Evolutionary conservation across 2,329 filamentous ascomycete species (phyloP).

Genomic region (Ascomycota sp.): DNA sequence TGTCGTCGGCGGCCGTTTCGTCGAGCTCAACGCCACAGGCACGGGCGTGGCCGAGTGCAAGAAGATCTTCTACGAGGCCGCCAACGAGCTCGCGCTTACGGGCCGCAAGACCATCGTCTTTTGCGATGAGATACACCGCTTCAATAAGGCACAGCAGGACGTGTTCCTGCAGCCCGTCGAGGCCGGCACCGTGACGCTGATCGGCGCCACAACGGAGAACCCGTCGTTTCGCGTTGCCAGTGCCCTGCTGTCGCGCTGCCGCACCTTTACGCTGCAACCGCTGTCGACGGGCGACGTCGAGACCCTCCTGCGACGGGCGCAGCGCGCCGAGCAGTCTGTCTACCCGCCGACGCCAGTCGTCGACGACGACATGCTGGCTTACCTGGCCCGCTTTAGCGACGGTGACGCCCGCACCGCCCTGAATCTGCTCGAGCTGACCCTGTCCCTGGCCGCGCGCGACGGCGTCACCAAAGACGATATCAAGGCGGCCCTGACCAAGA

Average conservation of each 20-base stretch:
- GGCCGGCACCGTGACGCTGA: conserved; percentile 68
- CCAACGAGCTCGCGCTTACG: conserved; percentile 55
- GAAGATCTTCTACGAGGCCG: conserved; percentile 70
- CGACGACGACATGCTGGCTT: conserved; percentile 53
- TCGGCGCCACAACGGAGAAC: conserved; percentile 92
- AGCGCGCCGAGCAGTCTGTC: conserved; percentile 32
- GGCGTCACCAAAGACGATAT: conserved; percentile 52
- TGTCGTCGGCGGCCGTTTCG: conserved; percentile 62
- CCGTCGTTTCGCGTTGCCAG: conserved; percentile 82
- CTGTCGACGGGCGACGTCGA: conserved; percentile 50
- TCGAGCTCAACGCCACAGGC: conserved; percentile 88
- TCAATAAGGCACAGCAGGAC: conserved; percentile 81
- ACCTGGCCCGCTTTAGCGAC: conserved; percentile 70
- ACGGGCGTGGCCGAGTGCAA: conserved; percentile 78
- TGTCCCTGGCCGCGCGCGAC: conserved; percentile 39
- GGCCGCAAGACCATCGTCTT: conserved; percentile 89
- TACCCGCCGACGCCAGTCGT: conserved; percentile 32
- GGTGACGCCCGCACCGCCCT: conserved; percentile 84
- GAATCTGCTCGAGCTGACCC: conserved; percentile 73
- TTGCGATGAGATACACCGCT: conserved; percentile 89
- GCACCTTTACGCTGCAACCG: conserved; percentile 68
- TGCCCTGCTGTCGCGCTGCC: conserved; percentile 68
- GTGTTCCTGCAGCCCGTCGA: conserved; percentile 87
- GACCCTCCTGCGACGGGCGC: conserved; percentile 53
- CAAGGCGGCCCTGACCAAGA: conserved; percentile 69